Conservation (phyloP, 805 yeast genomes). For the Danielia reshetovae region DNA sequence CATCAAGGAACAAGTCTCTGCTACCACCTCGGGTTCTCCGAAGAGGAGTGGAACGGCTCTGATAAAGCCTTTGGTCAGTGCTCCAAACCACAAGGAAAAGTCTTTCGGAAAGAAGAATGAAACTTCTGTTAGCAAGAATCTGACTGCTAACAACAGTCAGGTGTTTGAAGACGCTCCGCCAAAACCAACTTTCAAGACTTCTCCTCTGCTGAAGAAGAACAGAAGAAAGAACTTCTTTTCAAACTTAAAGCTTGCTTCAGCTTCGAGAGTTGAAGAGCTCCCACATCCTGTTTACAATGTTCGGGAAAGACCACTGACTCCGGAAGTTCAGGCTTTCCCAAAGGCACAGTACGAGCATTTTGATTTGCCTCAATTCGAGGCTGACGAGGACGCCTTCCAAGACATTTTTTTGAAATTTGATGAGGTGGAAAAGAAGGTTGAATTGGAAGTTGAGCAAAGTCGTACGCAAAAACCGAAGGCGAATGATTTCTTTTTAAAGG, state of each 20-base stretch:
- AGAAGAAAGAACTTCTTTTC: conserved; percentile 6
- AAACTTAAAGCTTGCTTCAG: conserved; percentile 9
- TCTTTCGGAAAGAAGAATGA: background rate
- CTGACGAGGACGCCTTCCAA: conserved; percentile 12
- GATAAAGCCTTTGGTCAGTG: no score
- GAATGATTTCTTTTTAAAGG: conserved; percentile 30
- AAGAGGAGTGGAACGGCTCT: background rate
- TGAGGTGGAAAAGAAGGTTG: conserved; percentile 16
- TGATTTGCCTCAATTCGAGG: conserved; percentile 13
- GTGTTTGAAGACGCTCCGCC: background rate
- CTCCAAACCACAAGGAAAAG: background rate
- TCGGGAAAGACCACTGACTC: conserved; percentile 4
- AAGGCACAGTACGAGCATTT: conserved; percentile 2
- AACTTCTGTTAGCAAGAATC: no score
- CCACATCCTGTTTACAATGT: conserved; percentile 12
- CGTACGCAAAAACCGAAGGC: conserved; percentile 5
- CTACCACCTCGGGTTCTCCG: background rate
- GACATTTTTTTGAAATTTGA: conserved; percentile 15
- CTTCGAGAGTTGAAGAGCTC: conserved; percentile 6
- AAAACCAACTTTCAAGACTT: conserved; percentile 1
- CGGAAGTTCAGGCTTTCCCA: background rate
- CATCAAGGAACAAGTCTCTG: background rate
- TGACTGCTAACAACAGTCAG: background rate
- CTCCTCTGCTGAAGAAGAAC: background rate
- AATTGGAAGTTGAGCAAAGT: conserved; percentile 8